Conservation (phyloP, 345 rosid genomes). For the Clausena lansium region DNA sequence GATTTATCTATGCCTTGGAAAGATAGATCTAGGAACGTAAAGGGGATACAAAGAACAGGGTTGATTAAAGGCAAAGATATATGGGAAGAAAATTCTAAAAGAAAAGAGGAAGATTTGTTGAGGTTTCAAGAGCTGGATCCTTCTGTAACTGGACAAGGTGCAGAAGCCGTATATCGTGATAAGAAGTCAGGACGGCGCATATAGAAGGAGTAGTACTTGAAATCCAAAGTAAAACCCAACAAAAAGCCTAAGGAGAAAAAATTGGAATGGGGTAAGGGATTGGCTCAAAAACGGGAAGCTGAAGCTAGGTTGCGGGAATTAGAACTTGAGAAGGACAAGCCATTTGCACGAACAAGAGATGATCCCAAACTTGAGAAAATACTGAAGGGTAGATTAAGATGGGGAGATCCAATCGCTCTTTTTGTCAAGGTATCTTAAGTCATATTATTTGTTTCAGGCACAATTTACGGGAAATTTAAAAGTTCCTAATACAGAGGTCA, state of each 20-base stretch:
- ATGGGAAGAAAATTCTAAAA: slow-evolving; percentile 53
- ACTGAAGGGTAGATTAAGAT: slow-evolving; percentile 71
- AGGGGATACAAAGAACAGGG: slow-evolving; percentile 54
- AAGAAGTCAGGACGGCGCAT: slow-evolving; percentile 30
- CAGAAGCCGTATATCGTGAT: slow-evolving; percentile 84
- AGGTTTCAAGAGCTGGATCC: slow-evolving; percentile 77
- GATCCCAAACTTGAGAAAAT: slow-evolving; percentile 81
- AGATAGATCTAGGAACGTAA: slow-evolving; percentile 32
- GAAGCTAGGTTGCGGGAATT: slow-evolving; percentile 70
- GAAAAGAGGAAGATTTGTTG: slow-evolving; percentile 54
- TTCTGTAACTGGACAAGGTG: slow-evolving; percentile 65
- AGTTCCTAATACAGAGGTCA: background rate
- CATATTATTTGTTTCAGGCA: background rate
- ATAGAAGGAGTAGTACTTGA: slow-evolving; percentile 7
- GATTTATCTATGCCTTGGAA: slow-evolving; percentile 43
- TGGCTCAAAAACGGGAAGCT: slow-evolving; percentile 88
- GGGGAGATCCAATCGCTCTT: slow-evolving; percentile 97
- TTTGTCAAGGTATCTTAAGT: slow-evolving; percentile 63
- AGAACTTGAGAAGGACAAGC: slow-evolving; percentile 80
- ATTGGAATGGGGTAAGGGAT: slow-evolving; percentile 92
- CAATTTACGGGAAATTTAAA: background rate
- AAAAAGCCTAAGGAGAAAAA: slow-evolving; percentile 55
- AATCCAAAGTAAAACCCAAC: slow-evolving; percentile 6
- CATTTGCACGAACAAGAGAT: slow-evolving; percentile 84
- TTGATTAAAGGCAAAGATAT: slow-evolving; percentile 67